Conservation (phyloP, 2,329 filamentous ascomycete species). For the Harringtonia lauricola region DNA sequence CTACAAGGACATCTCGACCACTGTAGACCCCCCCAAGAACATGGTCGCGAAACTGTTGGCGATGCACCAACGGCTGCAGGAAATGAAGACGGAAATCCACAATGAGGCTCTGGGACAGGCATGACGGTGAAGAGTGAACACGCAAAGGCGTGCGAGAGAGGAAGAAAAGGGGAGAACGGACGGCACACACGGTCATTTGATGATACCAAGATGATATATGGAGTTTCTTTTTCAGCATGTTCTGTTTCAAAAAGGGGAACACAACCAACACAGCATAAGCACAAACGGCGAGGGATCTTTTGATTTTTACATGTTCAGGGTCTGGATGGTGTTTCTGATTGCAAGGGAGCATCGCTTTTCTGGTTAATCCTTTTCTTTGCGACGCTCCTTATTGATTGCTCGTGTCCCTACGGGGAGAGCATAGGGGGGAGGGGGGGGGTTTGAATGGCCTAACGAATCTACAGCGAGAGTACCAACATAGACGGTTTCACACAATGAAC, state of each 20-base stretch:
- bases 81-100: slow-evolving; percentile 51
- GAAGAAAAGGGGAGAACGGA: background rate
- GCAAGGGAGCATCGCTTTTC: background rate
- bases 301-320: background rate
- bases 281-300: slow-evolving; percentile 2
- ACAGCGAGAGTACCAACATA: too few relatives aligned
- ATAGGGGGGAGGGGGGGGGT: too few relatives aligned
- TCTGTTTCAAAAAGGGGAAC: background rate
- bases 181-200: background rate
- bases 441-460: too few relatives aligned
- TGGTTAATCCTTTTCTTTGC: background rate
- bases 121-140: background rate
- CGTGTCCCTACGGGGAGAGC: too few relatives aligned
- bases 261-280: background rate
- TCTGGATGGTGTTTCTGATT: slow-evolving; percentile 1
- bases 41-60: slow-evolving; percentile 39
- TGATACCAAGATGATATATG: slow-evolving; percentile 3
- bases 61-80: slow-evolving; percentile 41
- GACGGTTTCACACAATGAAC: too few relatives aligned
- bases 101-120: slow-evolving; percentile 20
- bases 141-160: background rate
- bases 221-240: slow-evolving; percentile 2
- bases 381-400: background rate
- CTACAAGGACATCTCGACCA: slow-evolving; percentile 40
- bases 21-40: slow-evolving; percentile 38